Evolutionary conservation across 1,284 basidiomycete genomes (phyloP).

Genomic region (Ganoderma lucidum): DNA sequence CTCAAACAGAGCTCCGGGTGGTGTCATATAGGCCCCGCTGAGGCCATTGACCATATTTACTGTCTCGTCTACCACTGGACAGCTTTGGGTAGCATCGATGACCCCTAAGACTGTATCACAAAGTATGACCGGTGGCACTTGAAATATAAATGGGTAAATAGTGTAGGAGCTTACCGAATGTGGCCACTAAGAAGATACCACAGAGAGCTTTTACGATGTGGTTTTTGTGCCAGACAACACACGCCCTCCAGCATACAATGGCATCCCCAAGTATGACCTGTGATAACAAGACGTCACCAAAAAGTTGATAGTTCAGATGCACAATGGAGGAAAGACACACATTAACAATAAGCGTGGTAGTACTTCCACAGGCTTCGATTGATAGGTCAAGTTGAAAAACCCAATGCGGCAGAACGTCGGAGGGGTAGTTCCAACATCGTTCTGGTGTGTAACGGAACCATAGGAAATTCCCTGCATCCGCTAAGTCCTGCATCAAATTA

Average conservation of each 20-base stretch:
- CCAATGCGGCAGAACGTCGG: too few relatives aligned
- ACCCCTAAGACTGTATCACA: too few relatives aligned
- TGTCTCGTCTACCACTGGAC: too few relatives aligned
- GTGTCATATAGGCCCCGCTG: background rate
- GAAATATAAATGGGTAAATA: background rate
- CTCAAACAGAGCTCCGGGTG: background rate
- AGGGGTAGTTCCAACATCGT: background rate
- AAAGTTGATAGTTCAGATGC: background rate
- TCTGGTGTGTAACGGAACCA: background rate
- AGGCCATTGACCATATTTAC: background rate
- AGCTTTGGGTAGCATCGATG: background rate
- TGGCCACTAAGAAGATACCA: background rate
- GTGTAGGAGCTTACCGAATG: background rate
- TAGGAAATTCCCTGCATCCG: background rate
- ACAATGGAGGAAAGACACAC: background rate
- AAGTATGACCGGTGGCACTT: background rate
- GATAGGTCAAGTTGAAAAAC: too few relatives aligned
- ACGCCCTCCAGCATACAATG: constrained; percentile 8
- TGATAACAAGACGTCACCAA: too few relatives aligned
- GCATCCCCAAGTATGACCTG: constrained; percentile 1
- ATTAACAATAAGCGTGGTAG: background rate
- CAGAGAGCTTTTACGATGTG: background rate
- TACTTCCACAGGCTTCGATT: background rate
- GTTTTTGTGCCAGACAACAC: constrained; percentile 4
- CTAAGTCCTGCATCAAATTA: background rate